Base-by-base conservation (phyloP, 1,284 basidiomycete species). In the Heterobasidion irregulare region DNA sequence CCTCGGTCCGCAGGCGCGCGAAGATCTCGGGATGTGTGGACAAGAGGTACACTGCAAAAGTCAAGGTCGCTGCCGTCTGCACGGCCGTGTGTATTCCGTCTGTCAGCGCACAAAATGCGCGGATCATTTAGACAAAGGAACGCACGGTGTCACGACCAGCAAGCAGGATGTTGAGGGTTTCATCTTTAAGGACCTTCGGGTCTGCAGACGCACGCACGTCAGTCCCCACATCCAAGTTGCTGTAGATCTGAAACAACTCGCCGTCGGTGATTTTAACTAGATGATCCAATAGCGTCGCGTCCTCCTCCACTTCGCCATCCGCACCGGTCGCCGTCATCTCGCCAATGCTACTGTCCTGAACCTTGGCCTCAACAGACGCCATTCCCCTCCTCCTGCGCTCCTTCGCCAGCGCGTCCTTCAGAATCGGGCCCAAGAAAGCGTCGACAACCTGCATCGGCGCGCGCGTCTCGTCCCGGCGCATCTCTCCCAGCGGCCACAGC, bases 391-490 rank as follows among this genome's bases (percentile, higher is more conserved):
- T 41, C 38, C 38, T 41, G n/a, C 38, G 38, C 16, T 53, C 26
- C 59, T 70, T 74, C 51, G 56, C 58, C 41, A 74, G 59, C 18
- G 72, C 73, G 5, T 68, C 69, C 34, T 66, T 57, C 34, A 81
- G 57, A 19, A 82, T 73, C 0, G 76, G 76, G n/a, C 74, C 66
- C 35, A 76, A 67, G 56, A 71, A 75, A 2, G 59, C 65, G 38
- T 74, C 61, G 12, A 79, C 68, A 15, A 72, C 63, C 9, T 67
- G 60, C 76, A 76, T 76, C 4, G 67, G 68, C 6, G 63, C 56
- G 19, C 54, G 55, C 2, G 65, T 66, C 43, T 66, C 66, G 61
- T 78, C 74, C 45, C 62, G 58, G 64, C 68, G 72, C 19, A 77
- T 71, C 54, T 79, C 75, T 2, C 56, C 55, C 45, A 58, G 41